Conservation (phyloP, 176 grass and related monocot genomes). For the Cymbopogon citratus region DNA sequence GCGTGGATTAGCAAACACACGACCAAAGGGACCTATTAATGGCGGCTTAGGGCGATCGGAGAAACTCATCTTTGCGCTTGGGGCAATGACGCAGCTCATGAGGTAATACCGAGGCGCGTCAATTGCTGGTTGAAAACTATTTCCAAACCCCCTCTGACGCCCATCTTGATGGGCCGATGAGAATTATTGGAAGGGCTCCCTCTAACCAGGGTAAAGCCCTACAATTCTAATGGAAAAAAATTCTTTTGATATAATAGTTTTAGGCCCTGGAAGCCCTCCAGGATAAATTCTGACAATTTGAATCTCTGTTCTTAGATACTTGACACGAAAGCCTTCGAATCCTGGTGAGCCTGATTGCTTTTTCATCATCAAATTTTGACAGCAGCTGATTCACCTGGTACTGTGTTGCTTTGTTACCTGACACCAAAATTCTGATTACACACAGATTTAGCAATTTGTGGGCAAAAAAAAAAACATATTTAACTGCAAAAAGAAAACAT, state of each 20-base stretch:
- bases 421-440: too few relatives aligned
- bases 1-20: background rate
- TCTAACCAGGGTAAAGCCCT: background rate
- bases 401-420: too few relatives aligned
- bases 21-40: background rate
- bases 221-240: background rate
- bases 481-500: too few relatives aligned
- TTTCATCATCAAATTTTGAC: too few relatives aligned
- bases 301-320: too few relatives aligned
- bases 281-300: too few relatives aligned
- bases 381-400: too few relatives aligned
- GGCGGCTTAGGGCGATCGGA: fast-evolving
- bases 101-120: slow-evolving; percentile 76
- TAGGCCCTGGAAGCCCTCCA: too few relatives aligned
- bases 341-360: too few relatives aligned
- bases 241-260: background rate
- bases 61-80: slow-evolving; percentile 58
- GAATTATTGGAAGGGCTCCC: slow-evolving; percentile 33
- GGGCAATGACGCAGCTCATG: slow-evolving; percentile 87
- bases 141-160: slow-evolving; percentile 64
- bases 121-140: slow-evolving; percentile 94
- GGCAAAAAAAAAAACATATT: too few relatives aligned
- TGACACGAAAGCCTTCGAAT: too few relatives aligned
- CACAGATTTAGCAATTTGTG: too few relatives aligned
- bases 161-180: background rate